These are phyloP conservation scores for Alternaria sp. DNA, from an alignment of 2,329 filamentous ascomycete species.

Conservation along the genomic window DNA sequence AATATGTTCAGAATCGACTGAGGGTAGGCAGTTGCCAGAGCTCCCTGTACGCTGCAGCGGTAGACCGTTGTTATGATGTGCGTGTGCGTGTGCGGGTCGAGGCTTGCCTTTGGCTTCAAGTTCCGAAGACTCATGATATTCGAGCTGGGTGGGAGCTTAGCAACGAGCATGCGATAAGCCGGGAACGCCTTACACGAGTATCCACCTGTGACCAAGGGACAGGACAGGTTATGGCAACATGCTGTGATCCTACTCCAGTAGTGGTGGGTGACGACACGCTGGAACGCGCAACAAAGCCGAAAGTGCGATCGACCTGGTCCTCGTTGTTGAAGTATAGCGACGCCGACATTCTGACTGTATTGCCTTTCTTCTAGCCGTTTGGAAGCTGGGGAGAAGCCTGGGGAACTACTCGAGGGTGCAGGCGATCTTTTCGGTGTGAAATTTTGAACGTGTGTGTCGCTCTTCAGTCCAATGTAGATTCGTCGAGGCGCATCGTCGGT, in stretches of 20 bases:
- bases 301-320: constrained; percentile 4
- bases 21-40: not conserved
- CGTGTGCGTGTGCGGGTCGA: not conserved
- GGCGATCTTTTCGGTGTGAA: too few relatives aligned
- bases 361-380: not conserved
- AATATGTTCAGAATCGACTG: not conserved
- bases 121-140: not conserved
- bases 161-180: not conserved
- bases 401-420: not conserved
- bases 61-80: not conserved
- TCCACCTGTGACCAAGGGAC: constrained; percentile 19
- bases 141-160: not conserved
- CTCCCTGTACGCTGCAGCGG: not conserved
- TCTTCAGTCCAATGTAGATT: not conserved
- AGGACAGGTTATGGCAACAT: not conserved
- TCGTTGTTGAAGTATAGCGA: not conserved
- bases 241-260: not conserved
- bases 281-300: not conserved
- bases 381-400: not conserved
- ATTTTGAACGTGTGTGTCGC: not conserved
- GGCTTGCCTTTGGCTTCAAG: not conserved
- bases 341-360: constrained; percentile 8
- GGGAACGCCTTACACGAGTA: constrained; percentile 8
- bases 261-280: not conserved
- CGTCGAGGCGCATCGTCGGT: constrained; percentile 1